These are phyloP conservation scores for Drechslerella dactyloides DNA, from an alignment of 2,329 filamentous ascomycete genomes.

Conservation along the genomic window DNA sequence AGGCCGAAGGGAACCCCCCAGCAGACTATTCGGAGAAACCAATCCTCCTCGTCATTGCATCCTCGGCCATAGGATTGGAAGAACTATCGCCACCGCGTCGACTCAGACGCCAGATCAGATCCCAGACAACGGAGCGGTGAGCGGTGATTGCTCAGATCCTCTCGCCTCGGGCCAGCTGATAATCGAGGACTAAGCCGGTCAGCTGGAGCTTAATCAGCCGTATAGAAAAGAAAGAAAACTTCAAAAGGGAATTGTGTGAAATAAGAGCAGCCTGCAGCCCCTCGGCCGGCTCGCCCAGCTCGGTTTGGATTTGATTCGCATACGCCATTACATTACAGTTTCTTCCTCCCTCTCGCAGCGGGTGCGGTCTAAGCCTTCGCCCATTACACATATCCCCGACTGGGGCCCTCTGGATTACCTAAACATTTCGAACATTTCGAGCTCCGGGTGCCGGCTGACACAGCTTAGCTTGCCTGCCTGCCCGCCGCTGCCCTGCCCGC, in stretches of 20 bases:
- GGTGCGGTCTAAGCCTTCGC: constrained; percentile 35
- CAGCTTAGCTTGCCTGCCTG: constrained; percentile 30
- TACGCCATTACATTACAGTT: constrained; percentile 7
- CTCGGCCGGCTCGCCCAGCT: constrained; percentile 34
- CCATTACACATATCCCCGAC: constrained; percentile 41
- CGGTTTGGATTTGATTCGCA: constrained; percentile 9
- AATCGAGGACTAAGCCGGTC: constrained; percentile 44
- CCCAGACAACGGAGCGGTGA: background rate
- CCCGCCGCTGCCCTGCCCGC: too few species aligned
- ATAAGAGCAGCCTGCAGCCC: background rate
- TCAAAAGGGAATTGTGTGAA: background rate
- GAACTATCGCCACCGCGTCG: too few species aligned
- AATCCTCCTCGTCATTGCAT: too few species aligned
- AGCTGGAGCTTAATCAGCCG: constrained; percentile 24
- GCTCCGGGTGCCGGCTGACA: constrained; percentile 28
- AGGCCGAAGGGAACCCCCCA: too few species aligned
- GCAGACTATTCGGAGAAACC: too few species aligned
- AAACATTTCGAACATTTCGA: constrained; percentile 41
- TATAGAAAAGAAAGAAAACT: background rate
- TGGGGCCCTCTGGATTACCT: constrained; percentile 36
- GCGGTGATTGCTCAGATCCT: too few species aligned
- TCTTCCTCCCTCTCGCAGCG: background rate
- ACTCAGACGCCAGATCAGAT: too few species aligned
- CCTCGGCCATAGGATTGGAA: too few species aligned
- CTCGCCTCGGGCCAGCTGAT: constrained; percentile 8